Percentiles rank a stretch among this genome's conserved stretches.
Evolutionary conservation across 1,284 basidiomycete species (phyloP).

Genomic region (Apiotrichum veenhuisii): DNA sequence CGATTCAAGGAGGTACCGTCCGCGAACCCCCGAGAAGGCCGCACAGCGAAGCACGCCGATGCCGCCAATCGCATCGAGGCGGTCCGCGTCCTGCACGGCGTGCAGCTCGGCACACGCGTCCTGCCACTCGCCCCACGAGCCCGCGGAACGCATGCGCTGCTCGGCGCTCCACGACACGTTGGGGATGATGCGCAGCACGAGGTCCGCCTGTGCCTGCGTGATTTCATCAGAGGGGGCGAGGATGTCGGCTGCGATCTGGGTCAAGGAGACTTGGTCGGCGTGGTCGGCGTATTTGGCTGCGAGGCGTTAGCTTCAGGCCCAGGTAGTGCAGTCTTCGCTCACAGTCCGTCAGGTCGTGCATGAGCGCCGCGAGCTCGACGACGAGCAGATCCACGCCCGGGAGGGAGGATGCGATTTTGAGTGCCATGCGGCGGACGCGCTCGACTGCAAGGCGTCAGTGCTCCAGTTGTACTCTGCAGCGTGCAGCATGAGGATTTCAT

Average conservation of each 20-base stretch:
- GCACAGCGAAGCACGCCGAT: slow-evolving; percentile 84
- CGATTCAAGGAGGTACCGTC: slow-evolving; percentile 16
- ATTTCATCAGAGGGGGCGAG: slow-evolving; percentile 16
- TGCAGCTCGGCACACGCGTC: slow-evolving; percentile 71
- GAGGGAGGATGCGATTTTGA: slow-evolving; percentile 62
- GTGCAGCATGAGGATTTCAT: no score
- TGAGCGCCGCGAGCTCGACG: slow-evolving; percentile 75
- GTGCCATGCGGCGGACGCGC: slow-evolving; percentile 71
- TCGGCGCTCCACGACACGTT: slow-evolving; percentile 86
- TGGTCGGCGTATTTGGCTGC: slow-evolving; percentile 47
- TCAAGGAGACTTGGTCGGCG: slow-evolving; percentile 18
- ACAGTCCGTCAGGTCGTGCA: slow-evolving; percentile 67
- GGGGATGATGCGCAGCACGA: slow-evolving; percentile 61
- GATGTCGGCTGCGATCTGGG: slow-evolving; percentile 24
- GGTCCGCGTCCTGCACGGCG: slow-evolving; percentile 88
- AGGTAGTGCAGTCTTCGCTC: slow-evolving; percentile 22
- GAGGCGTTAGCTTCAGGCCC: background rate
- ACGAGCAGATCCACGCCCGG: slow-evolving; percentile 60
- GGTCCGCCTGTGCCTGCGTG: slow-evolving; percentile 12
- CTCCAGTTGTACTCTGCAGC: no score
- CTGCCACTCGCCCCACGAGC: slow-evolving; percentile 67
- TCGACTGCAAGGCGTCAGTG: no score
- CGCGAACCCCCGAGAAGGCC: slow-evolving; percentile 64
- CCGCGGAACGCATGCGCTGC: slow-evolving; percentile 60
- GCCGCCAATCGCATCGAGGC: slow-evolving; percentile 85